Evolutionary conservation across 345 rosid genomes (phyloP).

Genomic region (Camelina neglecta): DNA sequence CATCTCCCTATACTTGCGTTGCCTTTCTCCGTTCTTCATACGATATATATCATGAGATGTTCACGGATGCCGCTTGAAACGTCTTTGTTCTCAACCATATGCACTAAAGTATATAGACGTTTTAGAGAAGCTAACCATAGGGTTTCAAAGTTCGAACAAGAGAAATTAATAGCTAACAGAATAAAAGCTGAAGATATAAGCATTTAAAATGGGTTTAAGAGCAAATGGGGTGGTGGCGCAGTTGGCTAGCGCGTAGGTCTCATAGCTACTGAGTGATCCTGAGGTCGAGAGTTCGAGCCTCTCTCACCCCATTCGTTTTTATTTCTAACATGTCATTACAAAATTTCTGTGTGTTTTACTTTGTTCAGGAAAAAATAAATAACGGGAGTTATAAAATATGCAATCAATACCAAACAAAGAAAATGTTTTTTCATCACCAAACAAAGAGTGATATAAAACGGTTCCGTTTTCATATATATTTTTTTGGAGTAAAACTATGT

Average conservation of each 20-base stretch:
- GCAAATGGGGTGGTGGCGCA: constrained; percentile 82
- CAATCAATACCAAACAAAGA: too few species aligned
- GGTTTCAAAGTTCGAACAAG: too few species aligned
- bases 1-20: not conserved
- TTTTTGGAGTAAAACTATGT: too few species aligned
- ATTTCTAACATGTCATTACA: not conserved
- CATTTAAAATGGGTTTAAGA: accelerated
- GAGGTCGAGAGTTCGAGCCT: constrained; percentile 98
- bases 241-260: constrained; percentile 99
- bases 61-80: not conserved
- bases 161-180: not conserved
- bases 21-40: not conserved
- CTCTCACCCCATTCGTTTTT: constrained; percentile 74
- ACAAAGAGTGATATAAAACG: too few species aligned
- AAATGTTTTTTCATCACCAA: too few species aligned
- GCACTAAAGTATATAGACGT: not conserved
- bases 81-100: not conserved
- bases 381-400: too few species aligned
- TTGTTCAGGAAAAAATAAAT: too few species aligned
- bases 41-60: not conserved
- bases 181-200: not conserved
- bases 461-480: too few species aligned
- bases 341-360: too few species aligned
- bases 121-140: too few species aligned
- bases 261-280: constrained; percentile 79